Base-by-base conservation (phyloP, 1,284 basidiomycete genomes). In the Naganishia albida region DNA sequence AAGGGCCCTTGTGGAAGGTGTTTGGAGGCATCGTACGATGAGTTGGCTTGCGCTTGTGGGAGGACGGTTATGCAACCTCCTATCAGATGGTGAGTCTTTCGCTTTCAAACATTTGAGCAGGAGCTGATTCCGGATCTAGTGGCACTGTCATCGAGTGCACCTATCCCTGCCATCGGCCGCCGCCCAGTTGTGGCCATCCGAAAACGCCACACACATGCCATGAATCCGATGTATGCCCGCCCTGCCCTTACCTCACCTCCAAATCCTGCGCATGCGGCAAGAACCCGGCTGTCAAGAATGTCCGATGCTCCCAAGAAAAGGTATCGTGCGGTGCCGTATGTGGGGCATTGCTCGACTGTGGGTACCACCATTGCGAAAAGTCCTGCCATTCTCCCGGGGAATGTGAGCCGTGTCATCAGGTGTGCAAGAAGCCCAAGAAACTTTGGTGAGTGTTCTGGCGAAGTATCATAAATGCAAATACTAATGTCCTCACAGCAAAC, bases 201-300 rank as follows among this genome's bases (percentile, higher is more conserved):
- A 85, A 84, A 68, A 83, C 86, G 0, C 82, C 83, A 0, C 93
- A 96, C 76, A 80, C 82, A 3, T 96, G 93, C 71, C 93, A 96
- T 75, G 88, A 87, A 70, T 76, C 79, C 2, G 74, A 79, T 0
- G 75, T 81, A 0, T 97, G 93, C 74, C 93, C 92, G 0, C 89
- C 91, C 0, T 97, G 93, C 72, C 85, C 87, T 0, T 87, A 87
- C 75, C 80, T 97, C 59, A 87, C 88, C 0, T 82, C 81, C 28
- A 93, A 91, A 75, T 72, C 76, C 1, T 97, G 93, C 74, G 90
- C 89, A 0, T 97, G 93, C 73, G 90, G 91, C 13, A 94, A 93
- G 83, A 88, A 87, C 72, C 80, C 78, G 40, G 82, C 70, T 0
- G 75, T 79, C 63, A 78, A 80, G 70, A 80, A 82, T 69, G 74